A percentile compares a stretch with the other conserved stretches of the same genome.
These are phyloP conservation scores for Trapa incisa DNA, from an alignment of 345 rosid species.

Conservation along the genomic window DNA sequence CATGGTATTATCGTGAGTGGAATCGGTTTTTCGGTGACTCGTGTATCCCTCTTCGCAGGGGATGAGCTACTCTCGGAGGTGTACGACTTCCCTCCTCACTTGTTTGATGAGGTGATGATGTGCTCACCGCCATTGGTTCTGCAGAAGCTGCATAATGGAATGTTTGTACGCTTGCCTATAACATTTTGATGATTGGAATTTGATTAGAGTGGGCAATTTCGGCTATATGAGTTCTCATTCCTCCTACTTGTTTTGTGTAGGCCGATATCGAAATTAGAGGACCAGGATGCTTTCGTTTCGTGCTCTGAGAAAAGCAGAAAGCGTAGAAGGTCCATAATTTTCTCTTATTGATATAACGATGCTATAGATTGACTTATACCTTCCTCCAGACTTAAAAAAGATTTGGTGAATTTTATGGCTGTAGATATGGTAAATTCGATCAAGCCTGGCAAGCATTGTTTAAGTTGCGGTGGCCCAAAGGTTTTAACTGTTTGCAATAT, in stretches of 20 bases:
- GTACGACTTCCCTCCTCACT: conserved; percentile 52
- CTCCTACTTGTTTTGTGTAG: conserved; percentile 26
- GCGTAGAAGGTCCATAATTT: conserved; percentile 40
- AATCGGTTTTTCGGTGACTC: background rate
- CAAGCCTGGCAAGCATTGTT: conserved; percentile 48
- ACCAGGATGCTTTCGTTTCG: conserved; percentile 26
- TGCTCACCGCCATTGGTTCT: conserved; percentile 56
- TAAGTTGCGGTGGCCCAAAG: conserved; percentile 57
- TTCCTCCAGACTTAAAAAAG: background rate
- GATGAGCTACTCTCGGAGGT: conserved; percentile 29
- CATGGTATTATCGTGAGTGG: background rate
- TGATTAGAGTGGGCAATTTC: background rate
- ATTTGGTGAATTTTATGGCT: background rate
- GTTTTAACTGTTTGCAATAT: conserved; percentile 14
- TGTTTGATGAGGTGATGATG: conserved; percentile 35
- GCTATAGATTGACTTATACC: background rate
- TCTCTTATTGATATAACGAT: background rate
- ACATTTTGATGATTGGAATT: background rate
- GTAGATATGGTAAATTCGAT: conserved; percentile 37
- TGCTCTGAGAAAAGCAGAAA: conserved; percentile 37
- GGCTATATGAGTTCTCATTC: background rate
- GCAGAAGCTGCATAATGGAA: conserved; percentile 43
- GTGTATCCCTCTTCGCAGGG: conserved; percentile 12
- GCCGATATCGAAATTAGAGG: conserved; percentile 38
- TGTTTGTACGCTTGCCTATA: conserved; percentile 26